phyloP scores from a whole-genome alignment of 345 rosid genomes.

The Cardamine resedifolia region DNA sequence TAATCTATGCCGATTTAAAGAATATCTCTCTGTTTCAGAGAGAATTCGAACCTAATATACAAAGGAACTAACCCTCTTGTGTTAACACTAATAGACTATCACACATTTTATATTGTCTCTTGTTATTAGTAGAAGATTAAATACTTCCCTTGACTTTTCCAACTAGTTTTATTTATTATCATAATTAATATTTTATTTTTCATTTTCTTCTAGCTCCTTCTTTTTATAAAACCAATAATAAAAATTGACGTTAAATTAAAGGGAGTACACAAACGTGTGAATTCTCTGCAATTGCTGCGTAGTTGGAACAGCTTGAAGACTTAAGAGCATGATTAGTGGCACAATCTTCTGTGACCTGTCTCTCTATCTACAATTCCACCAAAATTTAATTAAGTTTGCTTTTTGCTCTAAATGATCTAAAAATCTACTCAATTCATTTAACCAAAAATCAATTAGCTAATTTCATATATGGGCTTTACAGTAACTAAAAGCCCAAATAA shows the following conservation, averaged over 20 bases:
- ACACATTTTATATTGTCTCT: too few species aligned
- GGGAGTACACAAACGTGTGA: neutral
- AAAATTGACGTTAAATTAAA: neutral
- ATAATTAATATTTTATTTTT: neutral
- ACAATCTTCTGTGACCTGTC: neutral
- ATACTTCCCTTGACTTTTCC: conserved; percentile 18
- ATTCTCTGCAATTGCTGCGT: neutral
- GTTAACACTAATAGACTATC: too few species aligned
- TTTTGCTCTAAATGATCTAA: neutral
- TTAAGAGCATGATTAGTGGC: neutral
- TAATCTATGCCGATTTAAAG: too few species aligned
- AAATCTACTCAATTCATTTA: neutral
- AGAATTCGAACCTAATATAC: too few species aligned
- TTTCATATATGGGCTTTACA: neutral
- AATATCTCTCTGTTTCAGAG: too few species aligned
- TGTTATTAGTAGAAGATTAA: neutral
- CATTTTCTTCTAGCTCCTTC: neutral
- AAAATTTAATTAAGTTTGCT: neutral
- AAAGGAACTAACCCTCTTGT: too few species aligned
- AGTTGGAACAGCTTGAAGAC: neutral
- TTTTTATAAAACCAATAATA: neutral
- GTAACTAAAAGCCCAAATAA: neutral
- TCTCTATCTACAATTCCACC: neutral
- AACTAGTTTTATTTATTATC: neutral
- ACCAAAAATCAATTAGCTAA: neutral